Conservation (phyloP, 116 monocot species). For the Zostera marina region DNA sequence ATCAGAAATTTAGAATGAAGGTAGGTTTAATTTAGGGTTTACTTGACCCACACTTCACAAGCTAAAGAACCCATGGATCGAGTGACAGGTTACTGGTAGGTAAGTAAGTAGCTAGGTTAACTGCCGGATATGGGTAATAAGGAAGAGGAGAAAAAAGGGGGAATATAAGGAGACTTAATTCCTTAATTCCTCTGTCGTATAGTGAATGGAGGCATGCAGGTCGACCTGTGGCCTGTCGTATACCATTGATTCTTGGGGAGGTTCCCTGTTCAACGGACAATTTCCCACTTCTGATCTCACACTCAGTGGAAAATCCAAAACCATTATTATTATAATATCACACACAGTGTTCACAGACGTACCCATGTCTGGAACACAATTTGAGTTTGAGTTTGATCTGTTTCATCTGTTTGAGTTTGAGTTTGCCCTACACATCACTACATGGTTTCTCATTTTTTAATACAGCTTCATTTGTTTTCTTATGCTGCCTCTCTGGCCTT, state of each 20-base stretch:
- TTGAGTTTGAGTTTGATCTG: neutral
- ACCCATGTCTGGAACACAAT: neutral
- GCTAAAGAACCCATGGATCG: too few species aligned
- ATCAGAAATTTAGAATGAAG: neutral
- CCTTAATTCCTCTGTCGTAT: conserved; percentile 23
- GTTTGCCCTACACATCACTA: neutral
- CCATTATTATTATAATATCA: conserved; percentile 14
- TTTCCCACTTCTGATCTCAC: conserved; percentile 24
- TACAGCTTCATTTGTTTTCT: conserved; percentile 3
- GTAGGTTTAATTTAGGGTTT: neutral
- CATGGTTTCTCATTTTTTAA: neutral
- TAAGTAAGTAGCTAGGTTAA: too few species aligned
- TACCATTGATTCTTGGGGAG: conserved; percentile 45
- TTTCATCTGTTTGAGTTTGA: neutral
- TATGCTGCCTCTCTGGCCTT: too few species aligned
- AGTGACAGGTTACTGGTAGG: too few species aligned
- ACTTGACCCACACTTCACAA: conserved; percentile 7
- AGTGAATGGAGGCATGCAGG: conserved; percentile 9
- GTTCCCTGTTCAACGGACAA: conserved; percentile 71
- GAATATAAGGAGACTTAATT: conserved; percentile 19
- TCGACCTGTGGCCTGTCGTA: conserved; percentile 2
- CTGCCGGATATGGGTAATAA: too few species aligned
- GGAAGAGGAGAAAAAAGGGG: neutral
- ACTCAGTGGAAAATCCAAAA: conserved; percentile 30
- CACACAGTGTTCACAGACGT: neutral